A percentile compares a stretch with the other conserved stretches of the same genome.
Conservation (phyloP, 345 rosid species). For the Raphanus sativus region DNA sequence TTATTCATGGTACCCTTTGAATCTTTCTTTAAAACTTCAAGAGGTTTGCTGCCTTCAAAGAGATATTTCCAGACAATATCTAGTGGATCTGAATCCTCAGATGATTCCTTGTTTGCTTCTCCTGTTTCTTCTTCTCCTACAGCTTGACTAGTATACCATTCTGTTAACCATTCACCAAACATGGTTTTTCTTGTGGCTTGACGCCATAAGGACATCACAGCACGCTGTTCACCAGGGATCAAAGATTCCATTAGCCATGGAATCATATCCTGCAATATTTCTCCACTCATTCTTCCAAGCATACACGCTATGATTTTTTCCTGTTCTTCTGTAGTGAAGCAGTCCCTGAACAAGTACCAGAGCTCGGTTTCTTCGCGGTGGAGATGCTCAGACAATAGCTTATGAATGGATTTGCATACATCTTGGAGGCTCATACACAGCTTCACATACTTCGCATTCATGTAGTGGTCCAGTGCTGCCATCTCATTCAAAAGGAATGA, state of each 20-base stretch:
- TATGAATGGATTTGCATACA: slow-evolving; percentile 60
- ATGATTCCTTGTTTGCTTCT: slow-evolving; percentile 31
- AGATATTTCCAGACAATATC: slow-evolving; percentile 62
- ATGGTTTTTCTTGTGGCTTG: slow-evolving; percentile 69
- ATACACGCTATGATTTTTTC: slow-evolving; percentile 66
- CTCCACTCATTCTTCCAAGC: slow-evolving; percentile 70
- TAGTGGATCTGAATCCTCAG: slow-evolving; percentile 46
- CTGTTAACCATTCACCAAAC: slow-evolving; percentile 78
- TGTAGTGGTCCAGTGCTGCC: background rate
- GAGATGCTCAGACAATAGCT: slow-evolving; percentile 64
- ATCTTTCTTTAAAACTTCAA: slow-evolving; percentile 16
- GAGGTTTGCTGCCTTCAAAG: slow-evolving; percentile 40
- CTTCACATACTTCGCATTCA: slow-evolving; percentile 17
- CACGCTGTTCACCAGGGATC: slow-evolving; percentile 56
- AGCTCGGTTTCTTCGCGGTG: slow-evolving; percentile 71
- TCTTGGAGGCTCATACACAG: slow-evolving; percentile 61
- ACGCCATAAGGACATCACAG: slow-evolving; percentile 59
- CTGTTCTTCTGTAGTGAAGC: slow-evolving; percentile 67
- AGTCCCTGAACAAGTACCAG: slow-evolving; percentile 63
- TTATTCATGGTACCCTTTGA: slow-evolving; percentile 6
- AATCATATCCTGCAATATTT: slow-evolving; percentile 64
- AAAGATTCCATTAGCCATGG: slow-evolving; percentile 70
- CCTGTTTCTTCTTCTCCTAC: slow-evolving; percentile 30
- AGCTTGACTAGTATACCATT: slow-evolving; percentile 65
- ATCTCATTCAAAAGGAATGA: slow-evolving; percentile 58